Evolutionary conservation across 495 filamentous ascomycete species (phyloP).

Genomic region (Penicillium cosmopolitanum): DNA sequence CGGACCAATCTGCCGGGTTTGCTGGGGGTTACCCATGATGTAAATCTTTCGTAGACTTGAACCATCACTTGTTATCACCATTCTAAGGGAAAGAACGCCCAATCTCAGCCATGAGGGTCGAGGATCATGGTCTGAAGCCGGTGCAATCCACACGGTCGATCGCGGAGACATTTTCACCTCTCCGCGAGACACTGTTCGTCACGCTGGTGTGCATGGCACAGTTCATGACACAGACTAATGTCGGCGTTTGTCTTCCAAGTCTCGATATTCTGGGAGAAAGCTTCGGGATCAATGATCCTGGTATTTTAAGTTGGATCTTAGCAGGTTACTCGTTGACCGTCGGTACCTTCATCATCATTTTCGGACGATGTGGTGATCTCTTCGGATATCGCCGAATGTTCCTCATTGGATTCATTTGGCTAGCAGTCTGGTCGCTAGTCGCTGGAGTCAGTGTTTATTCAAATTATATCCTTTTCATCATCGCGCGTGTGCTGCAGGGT

Average conservation of each 20-base stretch:
- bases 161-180: constrained; percentile 26
- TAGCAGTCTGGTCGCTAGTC: constrained; percentile 60
- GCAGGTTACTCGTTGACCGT: constrained; percentile 62
- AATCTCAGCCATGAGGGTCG: constrained; percentile 3
- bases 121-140: constrained; percentile 12
- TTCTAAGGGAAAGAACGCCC: background rate
- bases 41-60: background rate
- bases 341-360: constrained; percentile 68
- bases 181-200: constrained; percentile 33
- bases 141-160: constrained; percentile 27
- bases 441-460: constrained; percentile 55
- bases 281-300: constrained; percentile 48
- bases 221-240: constrained; percentile 39
- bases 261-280: constrained; percentile 47
- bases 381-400: constrained; percentile 63
- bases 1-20: background rate
- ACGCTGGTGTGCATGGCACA: constrained; percentile 37
- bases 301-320: constrained; percentile 55
- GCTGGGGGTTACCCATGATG: background rate
- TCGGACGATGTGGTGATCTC: constrained; percentile 61
- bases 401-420: constrained; percentile 59
- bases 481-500: constrained; percentile 63
- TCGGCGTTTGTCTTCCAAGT: constrained; percentile 40
- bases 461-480: constrained; percentile 57
- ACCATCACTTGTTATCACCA: background rate